Base-by-base conservation (phyloP, 495 filamentous ascomycete species). In the Penicillium malachiteum region DNA sequence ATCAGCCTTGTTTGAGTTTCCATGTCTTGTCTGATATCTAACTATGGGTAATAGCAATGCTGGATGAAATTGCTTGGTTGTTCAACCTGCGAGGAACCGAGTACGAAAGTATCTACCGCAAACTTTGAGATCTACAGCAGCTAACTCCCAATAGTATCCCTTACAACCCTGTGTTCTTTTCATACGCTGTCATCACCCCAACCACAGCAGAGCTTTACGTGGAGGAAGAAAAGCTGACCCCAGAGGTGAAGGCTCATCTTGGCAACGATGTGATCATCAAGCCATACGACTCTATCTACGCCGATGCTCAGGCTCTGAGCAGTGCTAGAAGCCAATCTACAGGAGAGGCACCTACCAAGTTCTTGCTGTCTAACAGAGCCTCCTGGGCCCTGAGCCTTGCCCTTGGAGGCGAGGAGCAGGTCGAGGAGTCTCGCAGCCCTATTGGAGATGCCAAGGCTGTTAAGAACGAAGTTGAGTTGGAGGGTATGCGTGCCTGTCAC, bases 91-190 rank as follows among this genome's bases (percentile, higher is more conserved):
- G 95, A 68, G 95, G 95, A 67, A 96, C 79, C 71, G 95, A 99
- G 85, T 88, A 73, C 66, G 34, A 18, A 26, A 26, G 21, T 26
- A 26, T 26, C n/a, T n/a, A 26, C 48, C 18, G 6, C 50, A 33
- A 30, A 18, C 14, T 16, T 16, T n/a, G 14, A 16, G 14, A 18
- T 7, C 7, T 10, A 8, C 10, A 48, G 17, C 35, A 1, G 40
- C 48, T 58, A 35, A 67, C 48, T 4, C 1, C 39, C n/a, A 16
- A 11, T 48, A 88, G 85, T 69, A 99, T 99, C 63, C 89, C 91
- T 2, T 99, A 96, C 75, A 99, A 99, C 65, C 95, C 95, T 0
- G 95, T 99, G 34, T 99, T 97, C 78, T 97, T 97, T 76, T 95
- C 95, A 26, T 99, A 97, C 67, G 91, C 92, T 39, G 80, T 95